Base-by-base conservation (phyloP, 1,284 basidiomycete genomes). In the Papiliotrema fonsecae region DNA sequence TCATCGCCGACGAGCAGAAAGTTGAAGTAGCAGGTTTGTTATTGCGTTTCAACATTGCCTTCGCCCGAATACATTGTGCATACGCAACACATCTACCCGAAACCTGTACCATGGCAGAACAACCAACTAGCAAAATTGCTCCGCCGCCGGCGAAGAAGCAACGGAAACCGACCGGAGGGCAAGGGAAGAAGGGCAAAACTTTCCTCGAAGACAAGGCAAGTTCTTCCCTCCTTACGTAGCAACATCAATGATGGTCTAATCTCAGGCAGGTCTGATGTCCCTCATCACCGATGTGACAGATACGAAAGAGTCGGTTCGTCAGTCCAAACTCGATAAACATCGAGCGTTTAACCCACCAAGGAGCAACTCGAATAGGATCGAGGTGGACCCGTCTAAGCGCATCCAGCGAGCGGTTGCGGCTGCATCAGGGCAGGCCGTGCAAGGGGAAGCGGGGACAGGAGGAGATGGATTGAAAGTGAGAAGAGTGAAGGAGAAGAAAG, bases 161-260 rank as follows among this genome's bases (percentile, higher is more conserved):
- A 21, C 22, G 28, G 21, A 36, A 37, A 30, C 18, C 19, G 21
- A 35, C 44, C 10, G 44, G 44, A 27, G 44, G 34, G 10, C 19
- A 32, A 26, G 32, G 44, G 14, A 38, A 45, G 24, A 38, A 45
- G 35, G 41, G 41, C n/a, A 43, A 43, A 18, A 43, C 18, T 7
- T 43, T 43, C 25, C 24, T 43, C 9, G 41, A 43, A 21, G 28
- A 43, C 41, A 43, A 43, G 41, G 41, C 32, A 16, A 22, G 41
- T 43, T 10, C 19, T 9, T 9, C 41, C 39, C 25, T 27, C 39
- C 24, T 27, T 9, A 18, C 19, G 9, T 18, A 42, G 14, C n/a
- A 19, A 10, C 10, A 9, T 31, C 3, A 19, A 27, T 43, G 22
- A 43, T 31, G 18, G n/a, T n/a, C n/a, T n/a, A n/a, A n/a, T 6